Evolutionary conservation across 2,329 filamentous ascomycete species (phyloP), one percentile per base, ranked within the genome.

Genomic region (Aspergillus sp.): DNA sequence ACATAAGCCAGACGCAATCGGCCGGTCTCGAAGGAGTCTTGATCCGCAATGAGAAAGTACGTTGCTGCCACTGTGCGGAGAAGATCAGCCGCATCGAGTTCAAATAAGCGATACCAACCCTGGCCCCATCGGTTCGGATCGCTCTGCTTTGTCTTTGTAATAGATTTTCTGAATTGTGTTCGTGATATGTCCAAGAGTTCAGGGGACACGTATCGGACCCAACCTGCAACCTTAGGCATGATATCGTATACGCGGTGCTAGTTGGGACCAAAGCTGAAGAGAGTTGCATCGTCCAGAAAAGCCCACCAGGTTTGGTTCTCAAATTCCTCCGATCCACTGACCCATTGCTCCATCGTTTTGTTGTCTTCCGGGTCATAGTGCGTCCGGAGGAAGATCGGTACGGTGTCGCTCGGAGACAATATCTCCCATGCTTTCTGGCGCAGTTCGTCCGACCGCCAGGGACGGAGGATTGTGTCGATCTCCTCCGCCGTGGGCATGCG

Each of bases 401-500:
- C 38, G 19, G 19, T 19, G 22, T 41, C 9, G 11, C 36, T n/a
- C 13, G n/a, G 36, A n/a, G 1, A 1, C 36, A 13, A 20, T 22
- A 54, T 49, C 16, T 42, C 22, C 45, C 45, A 51, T 14, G 52
- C 52, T 30, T 43, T 45, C 36, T 48, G 36, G 19, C 52, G 52
- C 24, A 54, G 44, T 5, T 42, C 32, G 38, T 33, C 44, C 1
- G 49, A 20, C n/a, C 52, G 45, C 49, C 49, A 54, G 20, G 52
- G 52, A 16, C 35, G 49, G 32, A 54, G 52, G 16, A 54, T 49
- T 7, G 17, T 35, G 13, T 52, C 24, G 32, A 54, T 49, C 35
- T 54, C 49, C 6, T 51, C 52, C 14, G 40, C 49, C 3, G 52
- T 54, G 40, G 52, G 52, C 14, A 35, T 47, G 40, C 49, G 49